Evolutionary conservation across 768 basidiomycete genomes (phyloP), one percentile per base, ranked within the genome.

Genomic region (Amanita polypyramis): DNA sequence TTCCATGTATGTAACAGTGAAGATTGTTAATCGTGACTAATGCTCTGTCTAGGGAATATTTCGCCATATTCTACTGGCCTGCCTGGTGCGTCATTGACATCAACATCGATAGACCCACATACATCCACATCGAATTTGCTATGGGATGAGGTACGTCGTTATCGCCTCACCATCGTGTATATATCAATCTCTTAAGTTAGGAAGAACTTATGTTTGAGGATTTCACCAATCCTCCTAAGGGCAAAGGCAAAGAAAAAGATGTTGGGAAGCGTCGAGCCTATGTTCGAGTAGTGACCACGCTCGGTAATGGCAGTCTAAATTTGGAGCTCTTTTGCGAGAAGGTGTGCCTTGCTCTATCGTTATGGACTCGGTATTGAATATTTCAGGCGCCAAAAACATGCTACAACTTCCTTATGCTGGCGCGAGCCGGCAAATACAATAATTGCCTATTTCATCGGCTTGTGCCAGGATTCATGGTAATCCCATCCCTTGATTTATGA

Each of bases 181-280:
- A 5, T 17, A 21, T 6, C 10, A 51, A 11, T 15, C 7, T 35
- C 43, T 8, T 25, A 30, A 19, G 53, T 0, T 53, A 86, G 79
- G 96, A 99, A 65, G 95, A 98, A 61, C 70, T 94, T 12, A 99
- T 99, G 96, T 99, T 94, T 55, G 95, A 97, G 63, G 87, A 88
- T 29, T 82, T 99, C 55, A 73, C 82, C 10, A 84, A 83, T 50
- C 80, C 81, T 11, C 71, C 70, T 2, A 90, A 88, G 63, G 82
- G 86, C 1, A 91, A 91, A 64, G 84, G 82, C 1, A 98, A 97
- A 64, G 93, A 94, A 59, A 95, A 94, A 59, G 90, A 95, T 53
- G 73, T 93, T 15, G 85, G 90, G 9, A 91, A 89, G 60, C 80
- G 86, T 37, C 82, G 94, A 47, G 95, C 90, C 1, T 99, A 98